phyloP scores from a whole-genome alignment of 148 eudicot genomes.

The Rhododendron henanense region DNA sequence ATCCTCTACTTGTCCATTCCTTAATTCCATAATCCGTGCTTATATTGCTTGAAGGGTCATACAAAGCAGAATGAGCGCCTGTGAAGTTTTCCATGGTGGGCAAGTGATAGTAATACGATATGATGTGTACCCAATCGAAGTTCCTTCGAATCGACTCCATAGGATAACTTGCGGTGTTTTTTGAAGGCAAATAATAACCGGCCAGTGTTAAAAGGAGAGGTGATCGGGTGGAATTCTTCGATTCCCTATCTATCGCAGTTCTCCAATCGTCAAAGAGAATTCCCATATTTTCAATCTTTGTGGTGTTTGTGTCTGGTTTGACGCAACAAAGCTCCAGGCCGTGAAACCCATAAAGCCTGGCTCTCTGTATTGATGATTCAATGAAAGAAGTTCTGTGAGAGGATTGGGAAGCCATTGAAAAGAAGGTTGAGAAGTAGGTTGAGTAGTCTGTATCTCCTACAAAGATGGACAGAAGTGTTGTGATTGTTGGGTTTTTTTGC shows the following conservation, averaged over 20 bases:
- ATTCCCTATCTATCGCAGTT: conserved; percentile 17
- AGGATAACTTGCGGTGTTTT: conserved; percentile 11
- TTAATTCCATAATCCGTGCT: conserved; percentile 35
- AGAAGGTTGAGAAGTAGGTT: not conserved
- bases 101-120: conserved; percentile 30
- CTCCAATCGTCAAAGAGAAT: conserved; percentile 36
- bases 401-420: conserved; percentile 12
- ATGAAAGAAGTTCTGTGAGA: conserved; percentile 28
- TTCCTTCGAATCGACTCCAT: conserved; percentile 27
- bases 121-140: conserved; percentile 33
- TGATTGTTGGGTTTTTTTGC: conserved; percentile 18
- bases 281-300: conserved; percentile 9
- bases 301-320: conserved; percentile 3
- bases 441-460: no score
- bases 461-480: conserved; percentile 15
- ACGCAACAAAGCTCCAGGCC: conserved; percentile 30
- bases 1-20: conserved; percentile 35
- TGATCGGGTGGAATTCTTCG: not conserved
- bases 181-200: not conserved
- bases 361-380: conserved; percentile 31
- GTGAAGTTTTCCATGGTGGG: conserved; percentile 22
- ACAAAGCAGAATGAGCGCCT: conserved; percentile 35
- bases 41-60: conserved; percentile 32
- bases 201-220: conserved; percentile 20
- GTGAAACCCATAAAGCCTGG: conserved; percentile 26